These are phyloP conservation scores for Pachyrhizus erosus DNA, from an alignment of 306 rosid species.

Conservation along the genomic window DNA sequence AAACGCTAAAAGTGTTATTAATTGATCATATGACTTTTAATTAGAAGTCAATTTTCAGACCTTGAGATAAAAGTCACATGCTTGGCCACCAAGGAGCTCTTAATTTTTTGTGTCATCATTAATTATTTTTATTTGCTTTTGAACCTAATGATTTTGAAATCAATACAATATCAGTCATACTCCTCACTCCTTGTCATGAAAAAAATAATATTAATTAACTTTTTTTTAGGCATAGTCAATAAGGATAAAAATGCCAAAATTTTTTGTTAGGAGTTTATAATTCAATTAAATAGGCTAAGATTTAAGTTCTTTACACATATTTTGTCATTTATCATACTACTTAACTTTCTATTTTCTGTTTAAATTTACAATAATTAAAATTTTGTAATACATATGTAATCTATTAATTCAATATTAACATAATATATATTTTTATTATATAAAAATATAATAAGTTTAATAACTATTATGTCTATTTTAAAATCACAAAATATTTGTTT, in stretches of 20 bases:
- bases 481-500: too few relatives aligned
- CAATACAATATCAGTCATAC: background rate
- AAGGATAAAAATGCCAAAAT: background rate
- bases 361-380: background rate
- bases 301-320: background rate
- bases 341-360: background rate
- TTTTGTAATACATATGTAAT: background rate
- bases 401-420: too few relatives aligned
- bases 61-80: background rate
- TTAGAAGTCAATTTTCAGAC: background rate
- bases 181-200: background rate
- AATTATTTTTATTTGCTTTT: background rate
- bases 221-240: background rate
- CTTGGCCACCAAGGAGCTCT: slow-evolving; percentile 16
- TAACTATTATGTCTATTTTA: too few relatives aligned
- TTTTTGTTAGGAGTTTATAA: background rate
- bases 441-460: too few relatives aligned
- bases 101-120: background rate
- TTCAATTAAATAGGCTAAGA: background rate
- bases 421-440: too few relatives aligned
- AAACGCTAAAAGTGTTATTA: background rate
- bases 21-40: too few relatives aligned
- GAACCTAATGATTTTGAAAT: background rate
- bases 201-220: background rate
- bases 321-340: background rate